These are phyloP conservation scores for Teratosphaeria epicoccoides DNA, from an alignment of 2,329 filamentous ascomycete genomes.

Conservation along the genomic window DNA sequence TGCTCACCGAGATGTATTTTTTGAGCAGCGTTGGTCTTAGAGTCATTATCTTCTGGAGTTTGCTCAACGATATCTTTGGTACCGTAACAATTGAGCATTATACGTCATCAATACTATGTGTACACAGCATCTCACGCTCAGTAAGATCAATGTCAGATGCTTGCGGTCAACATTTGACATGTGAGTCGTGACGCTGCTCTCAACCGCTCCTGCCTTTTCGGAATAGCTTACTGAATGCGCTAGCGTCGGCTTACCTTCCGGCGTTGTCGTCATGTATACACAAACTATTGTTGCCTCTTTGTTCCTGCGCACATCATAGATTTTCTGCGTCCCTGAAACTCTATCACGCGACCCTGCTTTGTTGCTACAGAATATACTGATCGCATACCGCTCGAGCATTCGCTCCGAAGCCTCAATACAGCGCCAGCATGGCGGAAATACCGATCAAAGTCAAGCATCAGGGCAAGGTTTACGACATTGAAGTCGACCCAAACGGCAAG, in stretches of 20 bases:
- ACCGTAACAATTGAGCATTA: too few species aligned
- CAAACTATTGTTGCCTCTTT: not conserved
- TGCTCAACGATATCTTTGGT: too few species aligned
- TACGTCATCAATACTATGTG: too few species aligned
- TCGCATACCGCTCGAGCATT: too few species aligned
- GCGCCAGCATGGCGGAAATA: conserved; percentile 21
- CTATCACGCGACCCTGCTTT: not conserved
- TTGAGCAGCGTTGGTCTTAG: too few species aligned
- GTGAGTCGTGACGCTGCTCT: not conserved
- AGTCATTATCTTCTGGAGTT: too few species aligned
- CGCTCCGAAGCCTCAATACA: not conserved
- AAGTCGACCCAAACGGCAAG: conserved; percentile 71
- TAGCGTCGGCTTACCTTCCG: not conserved
- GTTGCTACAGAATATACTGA: not conserved
- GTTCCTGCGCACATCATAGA: not conserved
- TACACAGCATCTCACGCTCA: too few species aligned
- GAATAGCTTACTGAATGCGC: not conserved
- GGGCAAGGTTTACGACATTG: conserved; percentile 89
- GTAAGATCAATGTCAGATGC: too few species aligned
- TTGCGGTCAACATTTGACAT: not conserved
- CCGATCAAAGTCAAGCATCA: conserved; percentile 77
- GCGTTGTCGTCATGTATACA: not conserved
- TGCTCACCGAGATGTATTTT: not conserved
- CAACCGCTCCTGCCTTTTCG: not conserved
- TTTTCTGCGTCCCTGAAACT: not conserved